phyloP scores from a whole-genome alignment of 2,329 filamentous ascomycete species.

The Pseudovirgaria hyperparasitica region DNA sequence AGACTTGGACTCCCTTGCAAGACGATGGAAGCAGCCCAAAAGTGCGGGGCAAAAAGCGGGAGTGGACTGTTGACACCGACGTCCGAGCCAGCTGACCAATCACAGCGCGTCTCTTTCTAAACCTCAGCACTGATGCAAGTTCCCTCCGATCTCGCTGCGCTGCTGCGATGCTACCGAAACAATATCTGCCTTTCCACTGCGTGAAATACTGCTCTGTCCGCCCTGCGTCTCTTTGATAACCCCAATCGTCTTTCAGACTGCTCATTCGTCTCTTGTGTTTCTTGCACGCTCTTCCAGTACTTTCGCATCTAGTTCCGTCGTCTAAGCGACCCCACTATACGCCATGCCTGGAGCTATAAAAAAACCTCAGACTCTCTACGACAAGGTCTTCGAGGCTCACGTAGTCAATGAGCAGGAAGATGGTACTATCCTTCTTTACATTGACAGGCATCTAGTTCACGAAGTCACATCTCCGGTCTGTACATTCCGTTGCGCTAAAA shows the following conservation, averaged over 20 bases:
- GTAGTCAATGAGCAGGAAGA: conserved; percentile 92
- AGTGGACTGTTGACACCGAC: too few species aligned
- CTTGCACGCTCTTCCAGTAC: conserved; percentile 4
- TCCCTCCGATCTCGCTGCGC: too few species aligned
- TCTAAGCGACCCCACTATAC: conserved; percentile 15
- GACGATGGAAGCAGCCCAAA: too few species aligned
- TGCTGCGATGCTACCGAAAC: too few species aligned
- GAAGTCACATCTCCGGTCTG: conserved; percentile 93
- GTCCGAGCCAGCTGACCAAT: too few species aligned
- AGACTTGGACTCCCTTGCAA: too few species aligned
- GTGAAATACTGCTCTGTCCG: too few species aligned
- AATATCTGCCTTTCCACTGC: too few species aligned
- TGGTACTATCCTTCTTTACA: conserved; percentile 85
- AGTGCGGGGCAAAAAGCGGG: too few species aligned
- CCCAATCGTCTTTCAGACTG: not conserved
- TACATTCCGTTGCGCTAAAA: conserved; percentile 1
- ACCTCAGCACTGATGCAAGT: too few species aligned
- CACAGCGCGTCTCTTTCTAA: too few species aligned
- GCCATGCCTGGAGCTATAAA: conserved; percentile 65
- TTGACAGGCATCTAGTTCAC: conserved; percentile 94
- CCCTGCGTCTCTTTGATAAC: too few species aligned
- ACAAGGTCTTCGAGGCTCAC: conserved; percentile 93
- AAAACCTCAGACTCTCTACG: conserved; percentile 77
- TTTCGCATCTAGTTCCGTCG: conserved; percentile 9
- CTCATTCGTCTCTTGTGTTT: conserved; percentile 1